Evolutionary conservation across 2,329 filamentous ascomycete genomes (phyloP), one percentile per base, ranked within the genome.

Genomic region (Zarea fungicola): DNA sequence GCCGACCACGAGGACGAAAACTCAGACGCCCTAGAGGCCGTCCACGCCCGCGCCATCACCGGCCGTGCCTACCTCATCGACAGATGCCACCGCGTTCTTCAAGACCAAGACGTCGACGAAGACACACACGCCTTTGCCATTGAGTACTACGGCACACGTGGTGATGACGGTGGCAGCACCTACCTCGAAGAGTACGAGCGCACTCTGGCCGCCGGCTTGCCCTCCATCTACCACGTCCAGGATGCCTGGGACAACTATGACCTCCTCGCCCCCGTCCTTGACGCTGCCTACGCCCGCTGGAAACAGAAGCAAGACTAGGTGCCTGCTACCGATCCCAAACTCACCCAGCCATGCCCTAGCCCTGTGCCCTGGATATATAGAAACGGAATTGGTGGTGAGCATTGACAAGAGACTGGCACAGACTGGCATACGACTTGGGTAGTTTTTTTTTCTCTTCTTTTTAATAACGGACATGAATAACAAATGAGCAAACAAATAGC

Each of bases 221-320:
- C 32, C 7, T 45, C 42, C 16, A n/a, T 45, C 23, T 37, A 37
- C 23, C 42, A 45, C 23, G 23, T 45, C 6, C 10, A 37, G 22
- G 32, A 45, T 18, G 14, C 3, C 18, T 37, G 42, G 42, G 22
- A 21, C n/a, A 45, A 45, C 14, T 45, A 29, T 14, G 42, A 45
- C 32, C 42, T 45, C 32, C 22, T 45, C 2, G 42, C 23, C 6
- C 42, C 42, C 16, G 42, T 37, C 18, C 11, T 45, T 22, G 42
- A 45, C 32, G 42, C 32, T 13, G 42, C 42, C 2, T 36, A 26
- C 16, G 22, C 19, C n/a, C 22, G 14, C 31, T 45, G 42, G 42
- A 34, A 29, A 29, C n/a, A n/a, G n/a, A n/a, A n/a, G n/a, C n/a
- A n/a, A n/a, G n/a, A n/a, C n/a, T n/a, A n/a, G n/a, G n/a, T n/a